Evolutionary conservation across 495 filamentous ascomycete species (phyloP).

Genomic region (Penicillium odoratum): DNA sequence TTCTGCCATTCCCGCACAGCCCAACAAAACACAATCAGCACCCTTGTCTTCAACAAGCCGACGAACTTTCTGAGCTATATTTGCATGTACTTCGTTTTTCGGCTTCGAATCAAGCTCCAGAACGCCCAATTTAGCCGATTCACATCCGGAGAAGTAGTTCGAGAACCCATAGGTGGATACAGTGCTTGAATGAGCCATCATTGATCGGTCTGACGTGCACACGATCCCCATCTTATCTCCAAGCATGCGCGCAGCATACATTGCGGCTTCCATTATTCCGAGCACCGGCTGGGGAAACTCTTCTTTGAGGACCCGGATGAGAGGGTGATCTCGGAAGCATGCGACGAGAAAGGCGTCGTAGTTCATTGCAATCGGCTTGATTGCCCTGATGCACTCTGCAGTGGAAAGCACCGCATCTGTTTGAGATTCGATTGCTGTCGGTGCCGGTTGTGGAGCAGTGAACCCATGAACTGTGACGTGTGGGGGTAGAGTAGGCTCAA

Average conservation of each 20-base stretch:
- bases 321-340: conserved; percentile 6
- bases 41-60: background rate
- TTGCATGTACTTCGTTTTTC: background rate
- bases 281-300: conserved; percentile 2
- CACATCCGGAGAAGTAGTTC: conserved; percentile 7
- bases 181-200: background rate
- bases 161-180: conserved; percentile 6
- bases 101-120: conserved; percentile 6
- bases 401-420: conserved; percentile 5
- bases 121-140: conserved; percentile 1
- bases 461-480: conserved; percentile 8
- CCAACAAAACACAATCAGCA: conserved; percentile 10
- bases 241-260: conserved; percentile 10
- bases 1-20: conserved; percentile 11
- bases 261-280: conserved; percentile 9
- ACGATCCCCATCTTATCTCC: conserved; percentile 5
- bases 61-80: background rate
- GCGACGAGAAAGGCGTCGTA: conserved; percentile 7
- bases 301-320: conserved; percentile 2
- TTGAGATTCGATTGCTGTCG: conserved; percentile 8
- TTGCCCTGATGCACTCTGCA: conserved; percentile 3
- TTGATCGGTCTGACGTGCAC: conserved; percentile 1
- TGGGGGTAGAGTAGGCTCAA: conserved; percentile 2
- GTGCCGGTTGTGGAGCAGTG: conserved; percentile 4
- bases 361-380: background rate